phyloP scores from a whole-genome alignment of 2,329 filamentous ascomycete species.

The Aspergillus tubingensis region DNA sequence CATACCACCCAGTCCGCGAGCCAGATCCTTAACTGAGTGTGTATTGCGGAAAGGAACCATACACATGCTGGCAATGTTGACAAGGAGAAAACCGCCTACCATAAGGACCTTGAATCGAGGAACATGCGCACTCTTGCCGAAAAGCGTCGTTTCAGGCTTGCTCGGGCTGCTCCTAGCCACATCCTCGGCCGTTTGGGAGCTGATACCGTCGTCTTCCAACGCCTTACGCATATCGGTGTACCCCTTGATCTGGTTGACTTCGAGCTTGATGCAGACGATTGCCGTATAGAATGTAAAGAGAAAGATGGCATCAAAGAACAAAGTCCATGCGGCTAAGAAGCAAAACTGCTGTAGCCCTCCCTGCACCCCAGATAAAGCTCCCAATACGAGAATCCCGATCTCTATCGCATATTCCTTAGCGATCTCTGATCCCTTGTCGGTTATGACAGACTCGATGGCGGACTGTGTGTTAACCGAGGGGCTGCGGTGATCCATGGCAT shows the following conservation, averaged over 20 bases:
- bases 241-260: constrained; percentile 37
- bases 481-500: constrained; percentile 72
- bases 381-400: constrained; percentile 78
- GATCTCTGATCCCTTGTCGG: constrained; percentile 89
- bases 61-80: constrained; percentile 87
- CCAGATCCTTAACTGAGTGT: constrained; percentile 47
- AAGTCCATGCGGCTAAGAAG: constrained; percentile 94
- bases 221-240: constrained; percentile 90
- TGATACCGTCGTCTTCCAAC: constrained; percentile 95
- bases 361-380: constrained; percentile 91
- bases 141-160: constrained; percentile 59
- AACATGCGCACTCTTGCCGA: constrained; percentile 83
- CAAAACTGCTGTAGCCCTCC: constrained; percentile 96
- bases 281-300: constrained; percentile 98
- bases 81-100: constrained; percentile 85
- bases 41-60: constrained; percentile 82
- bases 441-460: constrained; percentile 85
- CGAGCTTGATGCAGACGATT: constrained; percentile 87
- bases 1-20: constrained; percentile 42
- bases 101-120: constrained; percentile 98
- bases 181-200: constrained; percentile 83
- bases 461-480: constrained; percentile 65
- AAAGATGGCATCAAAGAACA: constrained; percentile 91
- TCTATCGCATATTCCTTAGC: constrained; percentile 93
- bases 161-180: constrained; percentile 88